Evolutionary conservation across 371 early-diverging fungal species (phyloP).

Genomic region (Amoeboaphelidium protococcarum): DNA sequence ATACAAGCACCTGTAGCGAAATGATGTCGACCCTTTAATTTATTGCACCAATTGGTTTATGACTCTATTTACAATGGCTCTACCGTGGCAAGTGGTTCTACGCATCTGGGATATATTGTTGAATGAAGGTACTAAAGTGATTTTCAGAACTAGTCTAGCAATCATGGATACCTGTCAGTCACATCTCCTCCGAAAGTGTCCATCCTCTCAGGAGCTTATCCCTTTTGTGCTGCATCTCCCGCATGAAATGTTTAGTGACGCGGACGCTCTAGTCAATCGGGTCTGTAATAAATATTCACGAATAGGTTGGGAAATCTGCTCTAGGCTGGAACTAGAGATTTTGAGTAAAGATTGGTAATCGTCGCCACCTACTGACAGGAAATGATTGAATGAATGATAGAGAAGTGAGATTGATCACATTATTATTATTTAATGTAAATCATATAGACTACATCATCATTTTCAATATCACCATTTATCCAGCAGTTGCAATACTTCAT

Average conservation of each 20-base stretch:
- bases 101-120: slow-evolving; percentile 81
- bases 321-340: too few relatives aligned
- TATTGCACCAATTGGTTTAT: slow-evolving; percentile 83
- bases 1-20: slow-evolving; percentile 36
- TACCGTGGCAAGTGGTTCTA: slow-evolving; percentile 72
- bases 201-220: slow-evolving; percentile 41
- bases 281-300: too few relatives aligned
- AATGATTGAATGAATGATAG: too few relatives aligned
- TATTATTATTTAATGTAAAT: too few relatives aligned
- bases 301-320: too few relatives aligned
- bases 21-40: slow-evolving; percentile 56
- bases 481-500: too few relatives aligned
- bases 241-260: slow-evolving; percentile 28
- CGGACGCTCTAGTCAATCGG: slow-evolving; percentile 33
- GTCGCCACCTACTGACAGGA: too few relatives aligned
- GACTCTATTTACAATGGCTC: slow-evolving; percentile 58
- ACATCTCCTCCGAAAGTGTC: slow-evolving; percentile 38
- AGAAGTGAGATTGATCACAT: too few relatives aligned
- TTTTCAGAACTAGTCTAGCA: slow-evolving; percentile 56
- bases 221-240: slow-evolving; percentile 56
- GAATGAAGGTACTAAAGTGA: slow-evolving; percentile 47
- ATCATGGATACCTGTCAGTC: slow-evolving; percentile 31
- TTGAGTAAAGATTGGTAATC: too few relatives aligned
- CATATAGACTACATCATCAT: too few relatives aligned
- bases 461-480: too few relatives aligned